Base-by-base conservation (phyloP, 2,329 filamentous ascomycete species). In the Orbilia brochopaga region DNA sequence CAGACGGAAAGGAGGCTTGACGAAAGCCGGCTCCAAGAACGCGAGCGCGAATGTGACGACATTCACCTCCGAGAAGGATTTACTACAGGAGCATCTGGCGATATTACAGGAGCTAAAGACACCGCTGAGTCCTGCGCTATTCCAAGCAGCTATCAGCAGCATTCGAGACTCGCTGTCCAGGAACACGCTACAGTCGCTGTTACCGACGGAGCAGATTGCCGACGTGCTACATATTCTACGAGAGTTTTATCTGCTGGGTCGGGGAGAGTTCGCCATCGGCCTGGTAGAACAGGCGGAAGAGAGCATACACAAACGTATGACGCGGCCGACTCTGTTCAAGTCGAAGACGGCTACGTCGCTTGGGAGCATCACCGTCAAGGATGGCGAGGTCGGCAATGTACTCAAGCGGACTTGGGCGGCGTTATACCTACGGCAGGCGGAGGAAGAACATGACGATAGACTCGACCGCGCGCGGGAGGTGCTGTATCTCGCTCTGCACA, bases 261-360 rank as follows among this genome's bases (percentile, higher is more conserved):
- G 91, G 35, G 93, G 93, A 58, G 94, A 97, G 78, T 99, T 99
- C 78, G 91, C 92, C 19, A 87, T 94, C 80, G 88, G 90, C 0
- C 80, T 99, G 24, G 91, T 95, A 0, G 86, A 88, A 37, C 90
- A 97, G 80, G 91, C 93, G 0, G 91, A 97, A 75, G 86, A 89
- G 61, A 89, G 87, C 75, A 85, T 94, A 23, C 85, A 86, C n/a
- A 87, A 86, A 74, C 87, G 91, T 55, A 90, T 90, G 83, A 86
- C 84, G 75, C 82, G 87, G 74, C 82, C 86, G 10, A 48, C 76
- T 62, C 69, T 74, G 83, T 83, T 77, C 83, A 86, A 77, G 85
- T 84, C 76, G 79, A 83, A 77, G 85, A 87, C 69, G 82, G 83
- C 2, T 76, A 61, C 61, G 13, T 74, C 73, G 1, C 66, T 73